A percentile compares a stretch with the other conserved stretches of the same genome.
phyloP scores from a whole-genome alignment of 192 early-diverging fungal species.

The Umbelopsis ramanniana region DNA sequence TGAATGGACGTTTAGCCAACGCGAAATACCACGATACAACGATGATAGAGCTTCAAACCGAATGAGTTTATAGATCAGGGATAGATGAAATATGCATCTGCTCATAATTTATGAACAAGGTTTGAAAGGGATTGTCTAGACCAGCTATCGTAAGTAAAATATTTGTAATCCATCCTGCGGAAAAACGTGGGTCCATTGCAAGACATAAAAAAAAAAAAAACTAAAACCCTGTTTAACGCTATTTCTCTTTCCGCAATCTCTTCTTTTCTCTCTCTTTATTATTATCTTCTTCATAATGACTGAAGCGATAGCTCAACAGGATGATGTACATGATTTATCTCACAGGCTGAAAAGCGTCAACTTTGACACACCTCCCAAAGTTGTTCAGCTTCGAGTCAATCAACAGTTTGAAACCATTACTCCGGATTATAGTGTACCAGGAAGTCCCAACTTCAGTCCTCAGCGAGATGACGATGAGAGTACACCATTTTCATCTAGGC shows the following conservation, averaged over 20 bases:
- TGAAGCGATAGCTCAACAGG: background rate
- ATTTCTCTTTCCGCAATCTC: constrained; percentile 2
- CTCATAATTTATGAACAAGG: background rate
- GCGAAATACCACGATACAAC: no score
- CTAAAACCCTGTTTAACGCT: background rate
- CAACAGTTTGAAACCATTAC: constrained; percentile 43
- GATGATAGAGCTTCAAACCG: no score
- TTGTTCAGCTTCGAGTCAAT: constrained; percentile 28
- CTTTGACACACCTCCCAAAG: constrained; percentile 39
- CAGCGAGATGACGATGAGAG: background rate
- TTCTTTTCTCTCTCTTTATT: constrained; percentile 6
- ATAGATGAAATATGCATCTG: background rate
- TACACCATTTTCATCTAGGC: constrained; percentile 14
- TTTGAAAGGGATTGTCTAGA: background rate
- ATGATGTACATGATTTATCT: constrained; percentile 20
- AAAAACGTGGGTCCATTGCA: constrained; percentile 23
- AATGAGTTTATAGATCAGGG: background rate
- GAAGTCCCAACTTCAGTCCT: constrained; percentile 29
- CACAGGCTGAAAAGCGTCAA: constrained; percentile 31
- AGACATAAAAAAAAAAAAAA: background rate
- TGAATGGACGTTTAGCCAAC: background rate
- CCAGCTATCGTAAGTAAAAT: no score
- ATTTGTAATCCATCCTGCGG: constrained; percentile 23
- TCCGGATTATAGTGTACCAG: constrained; percentile 37
- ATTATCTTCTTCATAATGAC: background rate